phyloP scores from a whole-genome alignment of 1,139 yeast species.

The Zygoascus meyerae region DNA sequence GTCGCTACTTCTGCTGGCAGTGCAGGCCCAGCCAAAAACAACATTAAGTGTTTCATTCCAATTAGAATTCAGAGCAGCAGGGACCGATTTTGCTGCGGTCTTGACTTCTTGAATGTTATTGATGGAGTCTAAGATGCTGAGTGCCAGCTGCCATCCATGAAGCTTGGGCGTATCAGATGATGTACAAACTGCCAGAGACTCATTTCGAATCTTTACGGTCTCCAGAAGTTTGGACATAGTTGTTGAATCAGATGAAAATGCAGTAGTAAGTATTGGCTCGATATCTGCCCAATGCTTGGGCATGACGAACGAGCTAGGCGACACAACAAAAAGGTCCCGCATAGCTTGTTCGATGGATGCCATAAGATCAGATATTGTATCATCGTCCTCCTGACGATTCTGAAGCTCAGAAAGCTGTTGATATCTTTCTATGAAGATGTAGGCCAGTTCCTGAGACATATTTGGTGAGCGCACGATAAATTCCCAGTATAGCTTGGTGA shows the following conservation, averaged over 20 bases:
- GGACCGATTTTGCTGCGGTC: constrained; percentile 20
- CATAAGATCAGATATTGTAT: constrained; percentile 5
- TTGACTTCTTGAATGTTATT: constrained; percentile 20
- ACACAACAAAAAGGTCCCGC: constrained; percentile 44
- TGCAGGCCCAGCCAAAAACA: constrained; percentile 31
- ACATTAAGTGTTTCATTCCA: constrained; percentile 21
- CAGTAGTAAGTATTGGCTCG: constrained; percentile 47
- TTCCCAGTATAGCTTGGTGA: constrained; percentile 67
- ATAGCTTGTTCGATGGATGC: constrained; percentile 10
- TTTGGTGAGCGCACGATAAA: constrained; percentile 46
- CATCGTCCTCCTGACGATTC: constrained; percentile 3
- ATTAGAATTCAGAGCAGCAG: constrained; percentile 17
- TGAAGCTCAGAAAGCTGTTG: constrained; percentile 17
- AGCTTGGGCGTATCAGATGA: constrained; percentile 21
- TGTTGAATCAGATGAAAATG: constrained; percentile 24
- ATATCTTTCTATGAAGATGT: constrained; percentile 24
- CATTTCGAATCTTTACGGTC: constrained; percentile 30
- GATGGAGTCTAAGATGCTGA: constrained; percentile 22
- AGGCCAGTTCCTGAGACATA: constrained; percentile 28
- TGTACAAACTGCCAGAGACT: constrained; percentile 26
- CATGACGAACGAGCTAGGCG: constrained; percentile 65
- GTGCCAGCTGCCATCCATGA: constrained; percentile 18
- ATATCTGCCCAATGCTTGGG: constrained; percentile 68
- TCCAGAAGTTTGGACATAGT: constrained; percentile 29
- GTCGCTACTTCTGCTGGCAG: constrained; percentile 20